A percentile compares a stretch with the other conserved stretches of the same genome.
phyloP scores from a whole-genome alignment of 768 basidiomycete species.

The Lactifluus pinguis region DNA sequence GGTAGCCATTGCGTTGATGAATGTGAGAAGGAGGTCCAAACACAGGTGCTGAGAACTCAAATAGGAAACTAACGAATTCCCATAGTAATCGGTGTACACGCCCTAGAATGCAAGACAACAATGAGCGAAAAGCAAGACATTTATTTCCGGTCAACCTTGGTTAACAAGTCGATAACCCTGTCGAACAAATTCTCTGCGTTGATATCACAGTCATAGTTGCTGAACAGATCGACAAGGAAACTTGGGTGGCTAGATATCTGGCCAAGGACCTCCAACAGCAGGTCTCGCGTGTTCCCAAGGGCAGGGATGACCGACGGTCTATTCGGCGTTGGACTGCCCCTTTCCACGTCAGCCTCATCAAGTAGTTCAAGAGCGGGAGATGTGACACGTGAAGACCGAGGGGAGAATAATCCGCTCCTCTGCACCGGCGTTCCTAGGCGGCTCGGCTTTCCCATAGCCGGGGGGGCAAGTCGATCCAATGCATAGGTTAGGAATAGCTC shows the following conservation, averaged over 20 bases:
- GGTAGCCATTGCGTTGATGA: constrained; percentile 80
- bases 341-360: constrained; percentile 39
- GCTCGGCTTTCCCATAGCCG: constrained; percentile 26
- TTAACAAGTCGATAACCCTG: constrained; percentile 76
- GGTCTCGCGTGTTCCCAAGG: constrained; percentile 76
- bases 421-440: constrained; percentile 19
- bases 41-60: constrained; percentile 79
- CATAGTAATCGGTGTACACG: constrained; percentile 63
- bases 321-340: constrained; percentile 36
- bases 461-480: constrained; percentile 78
- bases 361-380: constrained; percentile 36
- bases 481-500: constrained; percentile 93
- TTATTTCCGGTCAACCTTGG: constrained; percentile 35
- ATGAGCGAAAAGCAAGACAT: not conserved
- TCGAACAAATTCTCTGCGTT: constrained; percentile 97
- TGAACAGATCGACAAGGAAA: constrained; percentile 93
- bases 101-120: constrained; percentile 39
- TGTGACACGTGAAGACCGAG: constrained; percentile 27
- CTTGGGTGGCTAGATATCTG: constrained; percentile 75
- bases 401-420: constrained; percentile 14
- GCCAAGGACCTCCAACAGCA: constrained; percentile 81
- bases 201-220: constrained; percentile 94
- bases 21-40: constrained; percentile 77
- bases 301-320: constrained; percentile 42
- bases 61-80: constrained; percentile 48